Evolutionary conservation across 1,284 basidiomycete species (phyloP), one percentile per base, ranked within the genome.

Genomic region (Caloboletus firmus): DNA sequence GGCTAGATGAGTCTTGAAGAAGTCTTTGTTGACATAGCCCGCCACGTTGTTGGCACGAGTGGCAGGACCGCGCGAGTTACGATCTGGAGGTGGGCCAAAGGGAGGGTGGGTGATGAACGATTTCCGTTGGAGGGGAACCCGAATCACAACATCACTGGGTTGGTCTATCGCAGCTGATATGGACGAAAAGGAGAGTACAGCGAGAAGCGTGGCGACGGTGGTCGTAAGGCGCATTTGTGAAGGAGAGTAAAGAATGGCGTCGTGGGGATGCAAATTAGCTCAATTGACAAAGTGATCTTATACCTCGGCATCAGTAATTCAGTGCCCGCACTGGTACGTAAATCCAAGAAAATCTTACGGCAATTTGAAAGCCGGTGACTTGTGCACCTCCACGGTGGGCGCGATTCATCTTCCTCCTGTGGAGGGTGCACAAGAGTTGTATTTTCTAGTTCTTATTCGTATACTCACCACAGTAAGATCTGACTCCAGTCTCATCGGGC

Each of bases 111-210:
- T 45, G 42, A 63, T n/a, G 55, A 55, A 26, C 39, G 59, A 56
- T 35, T 52, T 66, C 28, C 65, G 65, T 49, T 59, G 43, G 26
- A 68, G 66, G 40, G 59, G 57, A 9, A 66, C 48, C 39, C 59
- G 67, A 37, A 59, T 56, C 35, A 50, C 55, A 42, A 45, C 49
- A 20, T 8, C 45, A 48, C 12, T 34, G 18, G 39, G 45, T n/a
- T 42, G 43, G 31, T 22, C 28, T 17, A 17, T 5, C 32, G 59
- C 56, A 18, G 43, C 32, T 6, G 41, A 46, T 5, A 34, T 26
- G 15, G 31, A 54, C n/a, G 42, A 59, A 50, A 67, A 45, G 10
- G 56, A 60, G 34, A 67, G 54, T 20, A 55, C 17, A 37, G 47
- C 42, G 36, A 67, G 20, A n/a, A 67, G 13, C 12, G 51, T 36